Evolutionary conservation across 306 rosid genomes (phyloP), one percentile per base, ranked within the genome.

Genomic region (Prunus kanzakura): DNA sequence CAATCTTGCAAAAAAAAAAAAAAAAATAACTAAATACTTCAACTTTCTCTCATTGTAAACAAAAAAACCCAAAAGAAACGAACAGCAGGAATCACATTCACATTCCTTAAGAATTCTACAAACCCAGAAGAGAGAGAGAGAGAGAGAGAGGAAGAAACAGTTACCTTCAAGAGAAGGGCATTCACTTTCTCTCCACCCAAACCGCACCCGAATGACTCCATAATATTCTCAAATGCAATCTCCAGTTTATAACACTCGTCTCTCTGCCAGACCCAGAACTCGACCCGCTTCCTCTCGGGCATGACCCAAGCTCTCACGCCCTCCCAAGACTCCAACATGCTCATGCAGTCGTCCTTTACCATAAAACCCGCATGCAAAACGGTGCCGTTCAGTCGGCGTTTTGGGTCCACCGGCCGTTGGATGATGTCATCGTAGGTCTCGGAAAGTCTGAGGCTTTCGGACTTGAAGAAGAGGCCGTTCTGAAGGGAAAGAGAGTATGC

Each of bases 201-300:
- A 80, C 67, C 66, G 73, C 72, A 85, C 25, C 89, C 91, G 52
- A 76, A 71, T 25, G 87, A 18, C 86, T 89, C 97, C 86, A 89
- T 54, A 64, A 95, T 80, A 51, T 94, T 88, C 65, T 89, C 93
- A 79, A 94, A 90, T 49, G 77, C 52, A 72, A 94, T 76, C 81
- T 95, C 96, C 16, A 95, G 73, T 35, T 85, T 90, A 66, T 73
- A 95, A 70, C 90, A 90, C 43, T 86, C 79, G 10, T 16, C 77
- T 1, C 6, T 30, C 3, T 60, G 82, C 76, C 67, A 73, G 0
- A 95, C 82, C 93, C 91, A 92, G 76, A 82, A 92, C 67, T 90
- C 98, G 20, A 86, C 82, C 78, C 80, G 78, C 10, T 49, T 80
- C 83, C 96, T 84, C 83, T 90, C 92, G 8, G 96, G 96, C 89